Base-by-base conservation (phyloP, 2,329 filamentous ascomycete genomes). In the Penicillium glabrum region DNA sequence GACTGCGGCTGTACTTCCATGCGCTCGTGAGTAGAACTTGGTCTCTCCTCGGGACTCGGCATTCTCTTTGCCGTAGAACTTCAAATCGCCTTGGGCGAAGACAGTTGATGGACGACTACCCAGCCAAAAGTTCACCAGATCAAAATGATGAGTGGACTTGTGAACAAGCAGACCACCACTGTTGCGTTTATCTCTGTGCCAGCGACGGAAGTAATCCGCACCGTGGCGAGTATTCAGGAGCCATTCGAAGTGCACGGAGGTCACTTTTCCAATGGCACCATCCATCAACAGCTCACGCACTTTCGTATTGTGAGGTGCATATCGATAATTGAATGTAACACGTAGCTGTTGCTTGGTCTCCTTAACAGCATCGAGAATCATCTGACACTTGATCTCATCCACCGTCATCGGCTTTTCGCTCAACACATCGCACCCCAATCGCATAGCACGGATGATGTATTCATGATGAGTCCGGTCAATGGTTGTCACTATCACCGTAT, bases 331-430 rank as follows among this genome's bases (percentile, higher is more conserved):
- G 76, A 87, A 87, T 0, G 82, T 83, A 0, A 87, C 84, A 16
- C 84, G 78, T 3, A 86, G 77, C 39, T 78, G 76, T 13, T 72
- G 69, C 3, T 75, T 75, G 0, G 81, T 83, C 19, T 78, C 73
- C 50, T 81, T 76, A 16, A 83, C 83, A 13, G 82, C 80, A 59
- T 79, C 76, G 60, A 86, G 78, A 56, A 87, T 86, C 49, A 79
- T 75, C 7, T 71, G 75, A 69, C 83, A 85, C 2, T 83, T 79
- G 1, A 79, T 75, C 0, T 77, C 81, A 63, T 87, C 83, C 62
- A 86, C 83, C 0, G 85, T 87, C 84, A 87, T 86, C 5, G 84
- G 85, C 68, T 87, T 87, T 65, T 87, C 84, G 0, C 82, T 86
- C n/a, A 87, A 76, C 0, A 86, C 84, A 58, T 82, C 80, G 63